A percentile compares a stretch with the other conserved stretches of the same genome.
These are phyloP conservation scores for Chaetomium fimeti DNA, from an alignment of 495 filamentous ascomycete genomes.

Conservation along the genomic window DNA sequence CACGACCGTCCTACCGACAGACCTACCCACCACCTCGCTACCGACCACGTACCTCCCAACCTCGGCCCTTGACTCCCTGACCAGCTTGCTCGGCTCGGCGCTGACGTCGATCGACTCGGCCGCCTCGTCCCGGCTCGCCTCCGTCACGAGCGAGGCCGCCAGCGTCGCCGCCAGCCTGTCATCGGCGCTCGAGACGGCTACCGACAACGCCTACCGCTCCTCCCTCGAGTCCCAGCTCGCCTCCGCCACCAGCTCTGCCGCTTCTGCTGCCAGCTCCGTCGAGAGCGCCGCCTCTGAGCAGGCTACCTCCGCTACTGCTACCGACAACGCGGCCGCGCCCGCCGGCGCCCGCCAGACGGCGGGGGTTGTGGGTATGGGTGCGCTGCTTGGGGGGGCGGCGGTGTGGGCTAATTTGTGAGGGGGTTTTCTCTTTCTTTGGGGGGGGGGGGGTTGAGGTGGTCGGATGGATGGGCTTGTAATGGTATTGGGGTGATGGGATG, in stretches of 20 bases:
- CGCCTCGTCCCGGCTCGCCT: slow-evolving; percentile 24
- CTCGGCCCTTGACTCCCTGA: slow-evolving; percentile 23
- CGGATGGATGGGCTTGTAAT: background rate
- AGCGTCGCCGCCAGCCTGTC: slow-evolving; percentile 19
- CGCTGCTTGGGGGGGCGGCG: slow-evolving; percentile 40
- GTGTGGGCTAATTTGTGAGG: slow-evolving; percentile 33
- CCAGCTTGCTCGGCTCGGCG: slow-evolving; percentile 25
- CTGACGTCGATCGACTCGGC: slow-evolving; percentile 23
- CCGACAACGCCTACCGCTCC: slow-evolving; percentile 22
- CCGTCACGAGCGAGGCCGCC: slow-evolving; percentile 27
- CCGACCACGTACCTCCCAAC: slow-evolving; percentile 6
- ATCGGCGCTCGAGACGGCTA: slow-evolving; percentile 32
- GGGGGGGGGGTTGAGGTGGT: no score
- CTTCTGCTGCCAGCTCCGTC: slow-evolving; percentile 1
- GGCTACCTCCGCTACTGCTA: background rate
- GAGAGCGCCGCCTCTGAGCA: background rate
- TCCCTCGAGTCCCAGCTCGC: slow-evolving; percentile 28
- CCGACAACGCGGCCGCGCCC: slow-evolving; percentile 13
- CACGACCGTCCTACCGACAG: slow-evolving; percentile 10
- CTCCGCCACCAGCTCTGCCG: slow-evolving; percentile 19
- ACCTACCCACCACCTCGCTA: slow-evolving; percentile 21
- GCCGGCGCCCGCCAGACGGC: slow-evolving; percentile 36
- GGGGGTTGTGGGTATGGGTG: slow-evolving; percentile 40
- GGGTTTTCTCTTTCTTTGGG: background rate
- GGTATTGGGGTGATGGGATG: no score